Base-by-base conservation (phyloP, 2,329 filamentous ascomycete genomes). In the Paracorniculantispora psalliotae region DNA sequence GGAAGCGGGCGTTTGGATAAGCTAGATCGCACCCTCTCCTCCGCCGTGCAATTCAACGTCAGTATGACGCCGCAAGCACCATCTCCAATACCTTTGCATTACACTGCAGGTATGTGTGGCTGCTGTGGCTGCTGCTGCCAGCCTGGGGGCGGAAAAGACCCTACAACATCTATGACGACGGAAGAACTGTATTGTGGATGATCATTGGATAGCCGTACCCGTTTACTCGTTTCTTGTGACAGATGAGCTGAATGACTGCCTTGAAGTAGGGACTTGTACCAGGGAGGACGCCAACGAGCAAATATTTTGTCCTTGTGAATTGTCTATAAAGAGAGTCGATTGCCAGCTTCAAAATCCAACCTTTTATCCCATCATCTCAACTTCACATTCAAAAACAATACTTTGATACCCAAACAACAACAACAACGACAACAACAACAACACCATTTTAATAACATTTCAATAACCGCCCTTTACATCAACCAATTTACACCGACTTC, bases 301-400 rank as follows among this genome's bases (percentile, higher is more conserved):
- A 47, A 58, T 52, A 6, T 26, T 30, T 35, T 3, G 35, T 33
- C 37, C n/a, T 50, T 21, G 37, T 26, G 2, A 15, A n/a, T 33
- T 25, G 17, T 52, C 56, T 59, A 59, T 59, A 59, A 59, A 59
- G 48, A 23, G 41, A 37, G 28, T n/a, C 15, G 15, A 26, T 39
- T 12, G 56, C 39, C 47, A 13, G 21, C 39, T 17, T 41, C 52
- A 53, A 30, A 2, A 28, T 44, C 8, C 17, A 2, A n/a, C n/a
- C 43, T 61, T 62, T 37, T 62, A n/a, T 64, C 62, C 60, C 65
- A 61, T 53, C 62, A 55, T 57, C 58, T 59, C 25, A 54, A 43
- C 12, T 26, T 13, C n/a, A 47, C 55, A 56, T 59, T 39, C n/a
- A 60, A 26, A 59, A 28, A 48, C 17, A 57, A 41, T 49, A 39